Evolutionary conservation across 148 eudicot genomes (phyloP).

Genomic region (Silene uniflora): DNA sequence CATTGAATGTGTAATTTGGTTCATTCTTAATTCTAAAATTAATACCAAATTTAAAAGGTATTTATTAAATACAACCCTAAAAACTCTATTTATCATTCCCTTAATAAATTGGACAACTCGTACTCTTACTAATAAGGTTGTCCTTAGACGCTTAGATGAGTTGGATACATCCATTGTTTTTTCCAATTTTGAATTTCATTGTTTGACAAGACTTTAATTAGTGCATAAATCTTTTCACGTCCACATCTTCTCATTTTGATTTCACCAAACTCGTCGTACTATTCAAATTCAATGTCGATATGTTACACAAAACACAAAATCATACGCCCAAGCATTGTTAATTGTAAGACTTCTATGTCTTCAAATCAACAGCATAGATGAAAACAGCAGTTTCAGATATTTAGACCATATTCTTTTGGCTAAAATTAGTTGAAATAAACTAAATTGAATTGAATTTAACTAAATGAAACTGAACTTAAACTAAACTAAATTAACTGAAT

Average conservation of each 20-base stretch:
- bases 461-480: too few relatives aligned
- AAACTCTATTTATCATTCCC: too few relatives aligned
- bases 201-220: slow-evolving; percentile 5
- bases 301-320: slow-evolving; percentile 14
- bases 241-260: slow-evolving; percentile 1
- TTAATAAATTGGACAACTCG: neutral
- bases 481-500: too few relatives aligned
- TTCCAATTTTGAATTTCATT: slow-evolving; percentile 8
- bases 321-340: neutral
- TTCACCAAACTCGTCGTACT: neutral
- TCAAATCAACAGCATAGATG: neutral
- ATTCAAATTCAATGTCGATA: slow-evolving; percentile 11
- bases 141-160: slow-evolving; percentile 10
- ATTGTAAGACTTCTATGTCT: neutral
- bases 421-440: too few relatives aligned
- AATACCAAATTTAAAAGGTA: too few relatives aligned
- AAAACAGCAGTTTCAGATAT: too few relatives aligned
- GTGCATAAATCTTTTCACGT: neutral
- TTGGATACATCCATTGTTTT: slow-evolving; percentile 13
- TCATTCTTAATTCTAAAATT: too few relatives aligned
- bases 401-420: neutral
- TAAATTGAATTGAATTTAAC: too few relatives aligned
- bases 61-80: too few relatives aligned
- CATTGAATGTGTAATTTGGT: too few relatives aligned
- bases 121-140: slow-evolving; percentile 6